Conservation (phyloP, 2,329 filamentous ascomycete species). For the Emergomyces africanus region DNA sequence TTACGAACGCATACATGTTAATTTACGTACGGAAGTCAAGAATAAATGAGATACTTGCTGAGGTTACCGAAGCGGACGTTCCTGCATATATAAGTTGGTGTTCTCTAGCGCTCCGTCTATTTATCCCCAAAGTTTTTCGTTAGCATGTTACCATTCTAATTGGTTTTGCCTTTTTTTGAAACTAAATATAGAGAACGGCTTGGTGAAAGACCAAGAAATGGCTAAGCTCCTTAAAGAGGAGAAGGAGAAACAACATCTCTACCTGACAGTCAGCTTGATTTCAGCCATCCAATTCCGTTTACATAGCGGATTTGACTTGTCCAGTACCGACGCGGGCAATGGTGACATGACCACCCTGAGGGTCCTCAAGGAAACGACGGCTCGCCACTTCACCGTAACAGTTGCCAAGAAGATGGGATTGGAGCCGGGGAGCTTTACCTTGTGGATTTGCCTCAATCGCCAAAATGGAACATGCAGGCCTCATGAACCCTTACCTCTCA, state of each 20-base stretch:
- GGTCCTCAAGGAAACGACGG: not conserved
- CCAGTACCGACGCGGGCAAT: not conserved
- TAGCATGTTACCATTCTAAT: not conserved
- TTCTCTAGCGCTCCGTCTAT: no score
- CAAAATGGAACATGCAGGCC: not conserved
- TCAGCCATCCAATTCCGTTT: not conserved
- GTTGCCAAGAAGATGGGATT: not conserved
- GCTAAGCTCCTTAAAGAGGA: not conserved
- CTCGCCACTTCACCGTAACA: not conserved
- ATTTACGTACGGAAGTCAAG: slow-evolving; percentile 6
- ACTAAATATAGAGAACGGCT: not conserved
- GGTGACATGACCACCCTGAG: not conserved
- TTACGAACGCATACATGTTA: slow-evolving; percentile 6
- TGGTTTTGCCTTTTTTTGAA: not conserved
- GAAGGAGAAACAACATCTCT: not conserved
- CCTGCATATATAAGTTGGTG: slow-evolving; percentile 1
- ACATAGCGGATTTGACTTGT: not conserved
- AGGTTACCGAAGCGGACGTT: slow-evolving; percentile 1
- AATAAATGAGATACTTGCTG: slow-evolving; percentile 2
- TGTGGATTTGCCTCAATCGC: not conserved
- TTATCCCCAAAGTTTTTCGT: not conserved
- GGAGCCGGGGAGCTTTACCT: not conserved
- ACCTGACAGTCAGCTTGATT: not conserved
- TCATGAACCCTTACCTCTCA: not conserved
- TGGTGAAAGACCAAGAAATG: not conserved